Evolutionary conservation across 2,329 filamentous ascomycete species (phyloP).

Genomic region (Aspergillus hortae): DNA sequence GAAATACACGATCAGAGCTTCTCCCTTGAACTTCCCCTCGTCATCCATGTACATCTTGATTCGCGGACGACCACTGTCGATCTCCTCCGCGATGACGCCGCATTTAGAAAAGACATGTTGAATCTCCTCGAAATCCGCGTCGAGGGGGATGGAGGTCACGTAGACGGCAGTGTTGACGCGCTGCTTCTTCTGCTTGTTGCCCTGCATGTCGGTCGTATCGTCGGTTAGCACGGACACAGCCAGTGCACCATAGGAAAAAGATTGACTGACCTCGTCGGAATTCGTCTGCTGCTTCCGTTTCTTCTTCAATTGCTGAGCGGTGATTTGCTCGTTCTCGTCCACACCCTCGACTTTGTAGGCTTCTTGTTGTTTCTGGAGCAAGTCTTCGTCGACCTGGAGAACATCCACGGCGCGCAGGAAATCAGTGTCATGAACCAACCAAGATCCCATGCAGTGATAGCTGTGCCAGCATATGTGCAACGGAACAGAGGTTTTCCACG

Average conservation of each 20-base stretch:
- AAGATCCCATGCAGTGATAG: constrained; percentile 16
- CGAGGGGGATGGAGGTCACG: constrained; percentile 78
- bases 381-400: constrained; percentile 57
- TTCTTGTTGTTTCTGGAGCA: constrained; percentile 58
- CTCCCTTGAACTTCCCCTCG: constrained; percentile 83
- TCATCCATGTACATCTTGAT: constrained; percentile 91
- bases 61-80: constrained; percentile 79
- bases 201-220: constrained; percentile 11
- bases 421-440: constrained; percentile 32
- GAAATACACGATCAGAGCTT: constrained; percentile 91
- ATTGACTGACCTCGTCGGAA: constrained; percentile 48
- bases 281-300: constrained; percentile 52
- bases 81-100: constrained; percentile 90
- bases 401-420: constrained; percentile 24
- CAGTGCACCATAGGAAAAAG: neutral
- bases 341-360: constrained; percentile 60
- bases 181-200: constrained; percentile 39
- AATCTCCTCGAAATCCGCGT: constrained; percentile 77
- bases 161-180: constrained; percentile 84
- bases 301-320: constrained; percentile 48
- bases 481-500: constrained; percentile 7
- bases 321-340: constrained; percentile 50
- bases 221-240: neutral
- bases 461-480: constrained; percentile 14
- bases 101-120: constrained; percentile 80